A percentile compares a stretch with the other conserved stretches of the same genome.
These are phyloP conservation scores for Plantago coronopus DNA, from an alignment of 305 asterid species.

Conservation along the genomic window DNA sequence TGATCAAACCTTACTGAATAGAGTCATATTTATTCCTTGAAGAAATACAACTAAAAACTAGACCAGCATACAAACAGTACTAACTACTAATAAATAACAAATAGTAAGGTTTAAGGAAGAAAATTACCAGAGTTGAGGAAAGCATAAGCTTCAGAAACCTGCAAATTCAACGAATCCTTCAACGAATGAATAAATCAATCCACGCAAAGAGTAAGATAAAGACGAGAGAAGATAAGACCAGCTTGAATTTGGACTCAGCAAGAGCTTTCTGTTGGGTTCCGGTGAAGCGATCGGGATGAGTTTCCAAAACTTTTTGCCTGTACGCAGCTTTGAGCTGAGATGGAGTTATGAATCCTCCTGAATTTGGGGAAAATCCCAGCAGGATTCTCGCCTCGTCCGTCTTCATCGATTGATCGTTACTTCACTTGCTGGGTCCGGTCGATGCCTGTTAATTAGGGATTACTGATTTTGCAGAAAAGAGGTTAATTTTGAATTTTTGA, in stretches of 20 bases:
- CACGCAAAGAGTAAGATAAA: neutral
- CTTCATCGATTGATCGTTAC: conserved; percentile 24
- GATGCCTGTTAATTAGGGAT: too few species aligned
- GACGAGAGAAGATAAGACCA: conserved; percentile 21
- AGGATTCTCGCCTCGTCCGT: conserved; percentile 42
- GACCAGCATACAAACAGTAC: neutral
- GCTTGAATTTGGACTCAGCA: conserved; percentile 56
- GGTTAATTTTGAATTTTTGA: too few species aligned
- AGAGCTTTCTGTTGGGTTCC: conserved; percentile 33
- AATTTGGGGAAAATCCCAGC: conserved; percentile 49
- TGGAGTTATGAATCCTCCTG: conserved; percentile 35
- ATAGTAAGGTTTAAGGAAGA: too few species aligned
- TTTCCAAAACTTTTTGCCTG: conserved; percentile 55
- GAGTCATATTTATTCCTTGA: too few species aligned
- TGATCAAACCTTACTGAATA: too few species aligned
- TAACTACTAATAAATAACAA: neutral
- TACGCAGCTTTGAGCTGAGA: conserved; percentile 68
- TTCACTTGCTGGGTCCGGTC: too few species aligned
- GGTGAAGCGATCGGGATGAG: conserved; percentile 75
- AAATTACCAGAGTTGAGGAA: conserved; percentile 47
- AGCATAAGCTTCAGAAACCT: conserved; percentile 66
- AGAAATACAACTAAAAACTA: too few species aligned
- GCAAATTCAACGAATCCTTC: conserved; percentile 17
- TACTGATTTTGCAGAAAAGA: too few species aligned
- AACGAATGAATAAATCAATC: conserved; percentile 3